Percentiles rank a stretch among this genome's conserved stretches.
Conservation (phyloP, 768 basidiomycete species). For the Tulasnella sp. region DNA sequence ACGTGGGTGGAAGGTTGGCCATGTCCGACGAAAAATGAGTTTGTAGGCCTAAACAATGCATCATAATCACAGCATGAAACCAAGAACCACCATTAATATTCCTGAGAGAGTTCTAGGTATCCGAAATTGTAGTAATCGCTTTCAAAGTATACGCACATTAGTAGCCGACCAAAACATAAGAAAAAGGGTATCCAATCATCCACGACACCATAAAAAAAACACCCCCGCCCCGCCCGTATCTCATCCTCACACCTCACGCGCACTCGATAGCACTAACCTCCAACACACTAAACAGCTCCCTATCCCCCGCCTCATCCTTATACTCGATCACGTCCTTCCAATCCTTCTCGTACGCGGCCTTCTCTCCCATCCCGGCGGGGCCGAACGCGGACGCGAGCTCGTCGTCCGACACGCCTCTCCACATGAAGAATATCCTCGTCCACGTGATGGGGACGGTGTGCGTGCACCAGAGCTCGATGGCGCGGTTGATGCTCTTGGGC, state of each 20-base stretch:
- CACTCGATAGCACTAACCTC: conserved; percentile 67
- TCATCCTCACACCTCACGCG: not conserved
- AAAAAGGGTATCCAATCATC: not conserved
- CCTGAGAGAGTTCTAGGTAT: too few relatives aligned
- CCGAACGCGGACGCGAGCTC: conserved; percentile 41
- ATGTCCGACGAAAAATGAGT: too few relatives aligned
- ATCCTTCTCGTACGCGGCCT: conserved; percentile 70
- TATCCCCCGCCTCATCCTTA: conserved; percentile 70
- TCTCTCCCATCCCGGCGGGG: conserved; percentile 72
- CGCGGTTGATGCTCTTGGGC: conserved; percentile 66
- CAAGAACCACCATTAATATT: not conserved
- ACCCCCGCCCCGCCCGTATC: not conserved
- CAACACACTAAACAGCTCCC: conserved; percentile 60
- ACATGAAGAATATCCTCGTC: conserved; percentile 73
- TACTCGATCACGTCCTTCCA: conserved; percentile 75
- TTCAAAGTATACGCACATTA: not conserved
- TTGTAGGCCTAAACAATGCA: not conserved
- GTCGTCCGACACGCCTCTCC: conserved; percentile 70
- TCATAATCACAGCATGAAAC: not conserved
- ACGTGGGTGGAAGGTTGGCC: not conserved
- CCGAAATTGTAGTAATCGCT: not conserved
- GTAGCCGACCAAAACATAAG: not conserved
- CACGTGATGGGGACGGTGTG: conserved; percentile 61
- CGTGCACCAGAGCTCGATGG: conserved; percentile 80
- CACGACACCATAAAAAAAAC: not conserved